phyloP scores from a whole-genome alignment of 2,329 filamentous ascomycete genomes.

The Stachybotrys chlorohalonatus region DNA sequence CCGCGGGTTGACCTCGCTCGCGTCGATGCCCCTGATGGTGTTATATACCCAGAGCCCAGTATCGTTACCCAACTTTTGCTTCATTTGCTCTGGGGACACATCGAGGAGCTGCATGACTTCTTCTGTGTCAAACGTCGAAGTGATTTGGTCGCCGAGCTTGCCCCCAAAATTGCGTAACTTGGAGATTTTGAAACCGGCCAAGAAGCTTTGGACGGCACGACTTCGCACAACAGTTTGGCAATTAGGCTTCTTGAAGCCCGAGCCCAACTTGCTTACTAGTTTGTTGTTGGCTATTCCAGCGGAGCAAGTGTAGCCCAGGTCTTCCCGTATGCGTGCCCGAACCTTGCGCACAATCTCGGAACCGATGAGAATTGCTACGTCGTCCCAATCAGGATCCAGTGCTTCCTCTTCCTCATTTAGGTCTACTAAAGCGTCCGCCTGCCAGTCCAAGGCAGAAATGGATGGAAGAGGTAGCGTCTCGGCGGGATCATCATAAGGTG shows the following conservation, averaged over 20 bases:
- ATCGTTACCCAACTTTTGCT: constrained; percentile 71
- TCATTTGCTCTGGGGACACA: constrained; percentile 66
- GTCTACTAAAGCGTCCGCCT: constrained; percentile 72
- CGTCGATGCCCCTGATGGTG: constrained; percentile 76
- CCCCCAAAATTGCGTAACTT: constrained; percentile 94
- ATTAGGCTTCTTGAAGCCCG: constrained; percentile 86
- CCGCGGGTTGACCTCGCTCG: constrained; percentile 78
- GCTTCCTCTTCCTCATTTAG: constrained; percentile 68
- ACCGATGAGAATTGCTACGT: constrained; percentile 76
- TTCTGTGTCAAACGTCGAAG: constrained; percentile 73
- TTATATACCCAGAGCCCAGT: constrained; percentile 80
- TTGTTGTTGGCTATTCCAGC: constrained; percentile 87
- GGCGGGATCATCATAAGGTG: constrained; percentile 65
- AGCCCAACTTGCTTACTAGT: constrained; percentile 89
- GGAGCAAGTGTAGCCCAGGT: constrained; percentile 82
- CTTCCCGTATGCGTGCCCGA: constrained; percentile 56
- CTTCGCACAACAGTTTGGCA: constrained; percentile 90
- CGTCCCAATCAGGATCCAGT: constrained; percentile 90
- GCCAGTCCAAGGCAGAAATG: constrained; percentile 68
- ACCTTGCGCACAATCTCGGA: constrained; percentile 81
- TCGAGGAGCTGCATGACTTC: constrained; percentile 64
- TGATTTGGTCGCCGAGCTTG: constrained; percentile 83
- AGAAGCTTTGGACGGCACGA: constrained; percentile 69
- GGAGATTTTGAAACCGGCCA: constrained; percentile 81
- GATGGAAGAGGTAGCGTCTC: constrained; percentile 64